Conservation (phyloP, 129 eudicot genomes). For the Flaveria bidentis region DNA sequence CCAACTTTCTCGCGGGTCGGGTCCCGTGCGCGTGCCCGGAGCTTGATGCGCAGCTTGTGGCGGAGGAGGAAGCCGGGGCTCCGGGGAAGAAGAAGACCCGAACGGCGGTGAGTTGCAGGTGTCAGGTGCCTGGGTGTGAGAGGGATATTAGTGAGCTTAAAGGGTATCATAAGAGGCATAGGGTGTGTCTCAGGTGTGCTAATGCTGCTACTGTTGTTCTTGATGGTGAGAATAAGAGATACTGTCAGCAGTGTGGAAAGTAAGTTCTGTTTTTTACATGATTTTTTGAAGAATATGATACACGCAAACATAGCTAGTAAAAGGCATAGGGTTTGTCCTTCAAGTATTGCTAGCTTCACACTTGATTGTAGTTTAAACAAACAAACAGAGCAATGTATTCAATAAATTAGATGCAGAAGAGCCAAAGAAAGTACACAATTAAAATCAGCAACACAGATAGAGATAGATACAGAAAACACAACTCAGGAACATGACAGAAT, state of each 20-base stretch:
- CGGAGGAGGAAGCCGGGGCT: constrained; percentile 49
- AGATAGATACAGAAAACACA: not conserved
- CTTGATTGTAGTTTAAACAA: not conserved
- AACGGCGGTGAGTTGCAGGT: constrained; percentile 38
- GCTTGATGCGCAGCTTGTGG: constrained; percentile 58
- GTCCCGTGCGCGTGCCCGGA: constrained; percentile 96
- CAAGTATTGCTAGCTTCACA: not conserved
- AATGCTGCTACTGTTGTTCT: constrained; percentile 62
- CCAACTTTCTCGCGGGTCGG: constrained; percentile 78
- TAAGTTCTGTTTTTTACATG: constrained; percentile 34
- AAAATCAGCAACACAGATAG: not conserved
- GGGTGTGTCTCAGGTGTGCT: constrained; percentile 81
- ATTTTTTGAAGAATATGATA: not conserved
- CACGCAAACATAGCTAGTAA: no score
- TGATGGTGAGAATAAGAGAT: constrained; percentile 70
- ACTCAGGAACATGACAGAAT: not conserved
- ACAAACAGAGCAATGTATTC: not conserved
- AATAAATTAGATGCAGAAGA: not conserved
- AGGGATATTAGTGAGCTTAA: constrained; percentile 81
- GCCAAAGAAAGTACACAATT: not conserved
- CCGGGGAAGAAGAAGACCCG: constrained; percentile 66
- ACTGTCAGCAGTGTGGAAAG: constrained; percentile 99
- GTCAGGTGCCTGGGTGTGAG: constrained; percentile 86
- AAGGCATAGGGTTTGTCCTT: no score
- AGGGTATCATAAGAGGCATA: constrained; percentile 82